These are phyloP conservation scores for Hydnomerulius pinastri DNA, from an alignment of 768 basidiomycete genomes.

Conservation along the genomic window DNA sequence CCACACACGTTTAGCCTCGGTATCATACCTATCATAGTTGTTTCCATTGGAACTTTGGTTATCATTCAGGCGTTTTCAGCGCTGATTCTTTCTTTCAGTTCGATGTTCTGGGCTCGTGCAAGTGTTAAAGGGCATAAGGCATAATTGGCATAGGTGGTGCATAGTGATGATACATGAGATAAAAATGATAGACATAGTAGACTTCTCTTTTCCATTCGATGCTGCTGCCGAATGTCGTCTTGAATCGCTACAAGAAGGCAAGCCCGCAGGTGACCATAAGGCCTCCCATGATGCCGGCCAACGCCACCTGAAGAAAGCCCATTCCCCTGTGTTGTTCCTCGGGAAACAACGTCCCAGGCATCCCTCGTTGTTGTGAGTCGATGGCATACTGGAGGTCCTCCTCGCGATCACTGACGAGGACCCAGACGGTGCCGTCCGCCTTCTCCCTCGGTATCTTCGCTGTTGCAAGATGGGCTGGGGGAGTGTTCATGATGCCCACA, in stretches of 20 bases:
- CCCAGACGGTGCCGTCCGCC: conserved; percentile 28
- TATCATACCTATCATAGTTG: neutral
- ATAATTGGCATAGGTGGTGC: conserved; percentile 19
- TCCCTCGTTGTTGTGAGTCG: conserved; percentile 31
- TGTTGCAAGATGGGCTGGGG: conserved; percentile 24
- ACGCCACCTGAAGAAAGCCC: conserved; percentile 32
- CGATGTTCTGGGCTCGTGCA: neutral
- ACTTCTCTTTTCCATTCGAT: neutral
- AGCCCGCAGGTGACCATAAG: conserved; percentile 32
- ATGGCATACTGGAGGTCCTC: conserved; percentile 35
- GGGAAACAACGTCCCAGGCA: conserved; percentile 32
- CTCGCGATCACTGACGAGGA: conserved; percentile 32
- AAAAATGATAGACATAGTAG: conserved; percentile 8
- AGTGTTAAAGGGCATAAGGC: conserved; percentile 7
- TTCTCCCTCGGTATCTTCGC: conserved; percentile 19
- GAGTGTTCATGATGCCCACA: conserved; percentile 28
- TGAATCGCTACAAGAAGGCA: conserved; percentile 34
- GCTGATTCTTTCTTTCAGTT: neutral
- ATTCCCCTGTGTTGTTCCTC: conserved; percentile 20
- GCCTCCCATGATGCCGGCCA: conserved; percentile 35
- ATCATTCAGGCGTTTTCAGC: neutral
- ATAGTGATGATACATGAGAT: conserved; percentile 14
- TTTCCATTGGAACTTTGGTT: neutral
- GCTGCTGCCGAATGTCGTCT: neutral
- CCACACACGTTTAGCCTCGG: neutral